Conservation (phyloP, 306 rosid species). For the Gastrolobium bilobum region DNA sequence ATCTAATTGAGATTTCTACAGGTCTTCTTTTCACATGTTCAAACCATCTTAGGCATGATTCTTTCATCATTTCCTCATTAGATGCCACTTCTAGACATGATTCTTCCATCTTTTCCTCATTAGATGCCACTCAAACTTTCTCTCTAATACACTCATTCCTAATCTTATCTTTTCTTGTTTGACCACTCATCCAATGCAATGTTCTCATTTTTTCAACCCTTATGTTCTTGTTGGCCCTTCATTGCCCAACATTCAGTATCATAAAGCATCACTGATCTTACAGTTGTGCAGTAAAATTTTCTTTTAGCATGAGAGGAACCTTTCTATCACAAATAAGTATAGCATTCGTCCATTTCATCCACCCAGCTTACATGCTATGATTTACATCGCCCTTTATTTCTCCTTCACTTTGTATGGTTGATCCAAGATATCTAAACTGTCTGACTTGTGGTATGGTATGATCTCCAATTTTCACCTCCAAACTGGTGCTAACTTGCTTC, state of each 20-base stretch:
- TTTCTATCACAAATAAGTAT: too few relatives aligned
- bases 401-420: neutral
- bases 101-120: neutral
- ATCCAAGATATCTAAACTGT: neutral
- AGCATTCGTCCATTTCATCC: too few relatives aligned
- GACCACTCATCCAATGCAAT: neutral
- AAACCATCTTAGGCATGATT: too few relatives aligned
- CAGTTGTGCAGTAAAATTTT: too few relatives aligned
- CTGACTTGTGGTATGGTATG: neutral
- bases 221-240: neutral
- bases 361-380: neutral
- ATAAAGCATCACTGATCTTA: neutral
- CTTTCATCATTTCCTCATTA: neutral
- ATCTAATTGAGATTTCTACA: neutral
- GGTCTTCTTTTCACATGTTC: neutral
- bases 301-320: too few relatives aligned
- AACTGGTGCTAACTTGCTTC: neutral
- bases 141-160: neutral
- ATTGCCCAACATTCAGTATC: neutral
- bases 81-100: neutral
- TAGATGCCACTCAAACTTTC: neutral
- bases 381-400: neutral
- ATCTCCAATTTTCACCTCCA: neutral
- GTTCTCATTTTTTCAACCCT: neutral
- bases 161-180: neutral